phyloP scores from a whole-genome alignment of 176 grass and related monocot species.

The Dactylis glomerata region DNA sequence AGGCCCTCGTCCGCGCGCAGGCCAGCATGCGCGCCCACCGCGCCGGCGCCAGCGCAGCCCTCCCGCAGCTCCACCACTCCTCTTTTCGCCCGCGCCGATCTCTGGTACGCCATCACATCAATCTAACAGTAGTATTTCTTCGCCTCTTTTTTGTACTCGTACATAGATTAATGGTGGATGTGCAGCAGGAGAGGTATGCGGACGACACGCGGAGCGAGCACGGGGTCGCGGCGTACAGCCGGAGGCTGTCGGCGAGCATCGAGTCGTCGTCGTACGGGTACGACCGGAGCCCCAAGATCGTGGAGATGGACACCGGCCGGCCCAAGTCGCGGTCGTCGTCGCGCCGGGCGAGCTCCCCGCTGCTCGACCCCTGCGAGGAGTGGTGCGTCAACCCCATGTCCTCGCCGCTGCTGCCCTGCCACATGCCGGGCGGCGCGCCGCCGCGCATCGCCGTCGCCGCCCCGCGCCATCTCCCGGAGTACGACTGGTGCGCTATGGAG shows the following conservation, averaged over 20 bases:
- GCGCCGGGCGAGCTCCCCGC: conserved; percentile 50
- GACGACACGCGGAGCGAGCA: conserved; percentile 76
- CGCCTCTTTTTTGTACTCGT: neutral
- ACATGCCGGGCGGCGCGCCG: conserved; percentile 15
- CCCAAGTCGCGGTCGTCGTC: conserved; percentile 78
- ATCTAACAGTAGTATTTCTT: neutral
- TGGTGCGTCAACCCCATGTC: conserved; percentile 35
- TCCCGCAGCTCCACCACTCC: conserved; percentile 42
- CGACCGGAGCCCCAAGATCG: conserved; percentile 90
- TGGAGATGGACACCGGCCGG: conserved; percentile 81
- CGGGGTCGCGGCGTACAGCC: conserved; percentile 46
- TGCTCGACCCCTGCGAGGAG: conserved; percentile 37
- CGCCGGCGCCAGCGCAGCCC: conserved; percentile 15
- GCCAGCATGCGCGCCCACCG: conserved; percentile 56
- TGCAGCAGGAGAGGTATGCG: conserved; percentile 61
- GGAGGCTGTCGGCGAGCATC: conserved; percentile 64
- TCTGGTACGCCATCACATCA: conserved; percentile 20
- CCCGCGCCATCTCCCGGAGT: conserved; percentile 44
- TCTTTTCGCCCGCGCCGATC: conserved; percentile 42
- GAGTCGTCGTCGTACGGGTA: conserved; percentile 71
- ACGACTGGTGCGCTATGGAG: conserved; percentile 60
- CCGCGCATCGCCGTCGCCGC: conserved; percentile 53
- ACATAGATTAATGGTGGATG: neutral
- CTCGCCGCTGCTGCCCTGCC: conserved; percentile 42
- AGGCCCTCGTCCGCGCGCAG: conserved; percentile 83